Evolutionary conservation across 495 filamentous ascomycete genomes (phyloP), one percentile per base, ranked within the genome.

Genomic region (Penicillium soppii): DNA sequence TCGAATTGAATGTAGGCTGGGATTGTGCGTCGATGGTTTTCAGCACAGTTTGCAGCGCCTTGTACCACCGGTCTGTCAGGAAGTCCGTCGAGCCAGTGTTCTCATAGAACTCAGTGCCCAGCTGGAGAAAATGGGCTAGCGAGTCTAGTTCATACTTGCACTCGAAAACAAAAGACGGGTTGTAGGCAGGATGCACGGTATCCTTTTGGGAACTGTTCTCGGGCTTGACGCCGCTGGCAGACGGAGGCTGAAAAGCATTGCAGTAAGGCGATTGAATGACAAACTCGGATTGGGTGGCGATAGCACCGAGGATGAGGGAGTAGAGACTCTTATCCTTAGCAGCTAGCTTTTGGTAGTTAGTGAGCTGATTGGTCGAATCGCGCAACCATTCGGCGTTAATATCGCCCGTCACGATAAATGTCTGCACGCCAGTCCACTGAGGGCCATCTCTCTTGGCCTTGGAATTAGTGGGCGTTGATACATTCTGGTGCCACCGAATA

Each of bases 131-230:
- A 64, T 90, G 83, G 3, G 91, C 94, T 0, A 99, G 79, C 2
- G 92, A 97, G 67, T 99, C 94, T 5, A 99, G 81, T 71, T 99
- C 94, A 69, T 97, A 99, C 70, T 99, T 99, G 80, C 94, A 99
- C 67, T 99, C 94, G 60, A 94, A 99, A 8, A 99, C 94, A 43
- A 82, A 80, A 0, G 80, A 81, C 6, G 84, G 86, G 58, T 96
- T 90, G 61, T 94, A 97, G 2, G 75, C 74, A 1, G 94, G 94
- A 59, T 96, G 90, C 1, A 99, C 94, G 12, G 61, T 71, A 60
- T 99, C 94, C 22, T 84, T 79, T 57, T 95, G 87, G 2, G 88
- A 87, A 57, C 88, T 95, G 46, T 73, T 74, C 36, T 83, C 84
- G 7, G 87, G 75, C 7, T 73, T 58, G 1, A 97, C 74, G 3